Evolutionary conservation across 192 early-diverging fungal genomes (phyloP).

Genomic region (Entomortierella beljakovae): DNA sequence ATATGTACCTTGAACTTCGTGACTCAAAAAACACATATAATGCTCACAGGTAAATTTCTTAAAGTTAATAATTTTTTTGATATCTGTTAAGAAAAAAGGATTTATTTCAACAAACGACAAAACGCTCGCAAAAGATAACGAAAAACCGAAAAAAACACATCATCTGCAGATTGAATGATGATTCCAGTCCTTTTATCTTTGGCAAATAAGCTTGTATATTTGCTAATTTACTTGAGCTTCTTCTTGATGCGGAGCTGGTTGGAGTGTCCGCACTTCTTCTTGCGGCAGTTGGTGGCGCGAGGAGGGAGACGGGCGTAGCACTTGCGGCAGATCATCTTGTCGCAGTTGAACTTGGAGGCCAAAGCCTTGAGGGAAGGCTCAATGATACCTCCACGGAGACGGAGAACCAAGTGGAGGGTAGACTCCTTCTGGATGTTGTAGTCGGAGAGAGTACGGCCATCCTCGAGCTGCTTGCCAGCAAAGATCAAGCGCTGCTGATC

Average conservation of each 20-base stretch:
- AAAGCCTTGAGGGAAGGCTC: slow-evolving; percentile 98
- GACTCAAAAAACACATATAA: too few relatives aligned
- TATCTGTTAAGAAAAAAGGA: slow-evolving; percentile 1
- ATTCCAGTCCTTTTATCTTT: background rate
- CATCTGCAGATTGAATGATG: slow-evolving; percentile 1
- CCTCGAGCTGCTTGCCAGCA: slow-evolving; percentile 99
- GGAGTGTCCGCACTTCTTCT: slow-evolving; percentile 99
- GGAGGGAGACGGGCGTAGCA: slow-evolving; percentile 99
- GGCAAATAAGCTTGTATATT: background rate
- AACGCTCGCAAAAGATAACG: background rate
- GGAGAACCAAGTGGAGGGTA: slow-evolving; percentile 95
- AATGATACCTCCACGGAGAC: slow-evolving; percentile 97
- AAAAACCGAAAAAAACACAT: background rate
- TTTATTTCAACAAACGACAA: background rate
- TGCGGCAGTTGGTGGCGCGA: slow-evolving; percentile 99
- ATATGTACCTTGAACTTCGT: too few relatives aligned
- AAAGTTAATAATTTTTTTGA: background rate
- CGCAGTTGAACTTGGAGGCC: slow-evolving; percentile 99
- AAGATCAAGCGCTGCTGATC: slow-evolving; percentile 99
- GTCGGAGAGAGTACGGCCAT: slow-evolving; percentile 96
- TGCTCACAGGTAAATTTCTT: too few relatives aligned
- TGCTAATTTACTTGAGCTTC: slow-evolving; percentile 88
- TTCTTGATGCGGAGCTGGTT: slow-evolving; percentile 99
- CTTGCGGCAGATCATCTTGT: slow-evolving; percentile 99
- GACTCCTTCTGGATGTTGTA: slow-evolving; percentile 99